phyloP scores from a whole-genome alignment of 2,329 filamentous ascomycete genomes.

The Aspergillus flavus region DNA sequence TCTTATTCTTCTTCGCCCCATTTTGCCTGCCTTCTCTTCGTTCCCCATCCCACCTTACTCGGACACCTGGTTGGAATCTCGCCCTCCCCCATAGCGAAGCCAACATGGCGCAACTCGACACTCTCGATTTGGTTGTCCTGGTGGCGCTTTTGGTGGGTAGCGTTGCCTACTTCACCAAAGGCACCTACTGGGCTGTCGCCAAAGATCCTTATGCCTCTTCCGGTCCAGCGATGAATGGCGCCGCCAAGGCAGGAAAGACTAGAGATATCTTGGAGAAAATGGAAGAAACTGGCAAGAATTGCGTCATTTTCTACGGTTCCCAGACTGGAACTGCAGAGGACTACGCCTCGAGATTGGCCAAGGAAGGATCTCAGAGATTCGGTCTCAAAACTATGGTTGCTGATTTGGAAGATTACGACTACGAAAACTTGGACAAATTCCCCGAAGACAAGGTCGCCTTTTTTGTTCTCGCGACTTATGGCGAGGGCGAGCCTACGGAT shows the following conservation, averaged over 20 bases:
- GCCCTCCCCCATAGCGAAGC: slow-evolving; percentile 8
- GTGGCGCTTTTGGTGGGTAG: slow-evolving; percentile 81
- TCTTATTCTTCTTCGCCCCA: slow-evolving; percentile 1
- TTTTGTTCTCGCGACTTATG: slow-evolving; percentile 96
- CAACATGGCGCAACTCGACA: slow-evolving; percentile 91
- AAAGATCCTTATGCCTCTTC: slow-evolving; percentile 87
- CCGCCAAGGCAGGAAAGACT: slow-evolving; percentile 77
- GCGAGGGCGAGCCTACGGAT: slow-evolving; percentile 96
- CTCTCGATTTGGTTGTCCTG: slow-evolving; percentile 91
- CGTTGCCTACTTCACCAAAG: slow-evolving; percentile 95
- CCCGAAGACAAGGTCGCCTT: slow-evolving; percentile 89
- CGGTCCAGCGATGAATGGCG: slow-evolving; percentile 62
- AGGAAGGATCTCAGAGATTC: slow-evolving; percentile 95
- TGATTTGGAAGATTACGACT: slow-evolving; percentile 97
- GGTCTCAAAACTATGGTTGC: slow-evolving; percentile 98
- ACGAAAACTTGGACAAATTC: slow-evolving; percentile 86
- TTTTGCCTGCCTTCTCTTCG: slow-evolving; percentile 8
- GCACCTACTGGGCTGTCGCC: slow-evolving; percentile 77
- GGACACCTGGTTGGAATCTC: neutral
- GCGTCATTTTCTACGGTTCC: slow-evolving; percentile 96
- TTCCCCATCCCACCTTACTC: slow-evolving; percentile 7
- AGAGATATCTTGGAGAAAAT: slow-evolving; percentile 94
- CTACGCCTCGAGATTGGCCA: slow-evolving; percentile 92
- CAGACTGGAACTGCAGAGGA: slow-evolving; percentile 98
- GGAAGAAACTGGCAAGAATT: slow-evolving; percentile 94